Conservation (phyloP, 192 early-diverging fungal species). For the Piromyces finnis region DNA sequence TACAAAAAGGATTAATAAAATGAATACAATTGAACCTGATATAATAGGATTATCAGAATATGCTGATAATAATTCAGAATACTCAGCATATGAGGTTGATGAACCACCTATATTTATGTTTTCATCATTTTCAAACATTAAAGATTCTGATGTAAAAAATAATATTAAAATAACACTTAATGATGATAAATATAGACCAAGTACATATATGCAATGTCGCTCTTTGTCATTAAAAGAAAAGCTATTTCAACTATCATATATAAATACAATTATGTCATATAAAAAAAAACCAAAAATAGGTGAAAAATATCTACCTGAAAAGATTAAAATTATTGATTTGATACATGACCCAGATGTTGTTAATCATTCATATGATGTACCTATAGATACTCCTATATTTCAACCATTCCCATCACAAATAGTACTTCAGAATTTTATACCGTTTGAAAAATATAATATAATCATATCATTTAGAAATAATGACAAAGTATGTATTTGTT, state of each 20-base stretch:
- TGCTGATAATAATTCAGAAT: not conserved
- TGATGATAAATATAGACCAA: not conserved
- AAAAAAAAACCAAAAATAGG: not conserved
- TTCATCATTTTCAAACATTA: not conserved
- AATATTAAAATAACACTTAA: not conserved
- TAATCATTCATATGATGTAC: constrained; percentile 7
- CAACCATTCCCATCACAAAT: constrained; percentile 23
- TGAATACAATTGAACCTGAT: not conserved
- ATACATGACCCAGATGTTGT: not conserved
- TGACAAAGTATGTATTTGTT: constrained; percentile 24
- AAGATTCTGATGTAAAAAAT: not conserved
- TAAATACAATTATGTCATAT: not conserved
- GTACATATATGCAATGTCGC: not conserved
- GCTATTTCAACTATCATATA: not conserved
- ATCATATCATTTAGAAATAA: constrained; percentile 31
- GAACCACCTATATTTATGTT: not conserved
- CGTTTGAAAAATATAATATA: constrained; percentile 33
- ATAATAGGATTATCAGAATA: not conserved
- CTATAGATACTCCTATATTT: constrained; percentile 28
- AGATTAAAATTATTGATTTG: not conserved
- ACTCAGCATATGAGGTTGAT: not conserved
- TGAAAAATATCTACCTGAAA: not conserved
- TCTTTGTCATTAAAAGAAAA: not conserved
- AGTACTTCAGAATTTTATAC: constrained; percentile 18
- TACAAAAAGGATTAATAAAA: not conserved